phyloP scores from a whole-genome alignment of 495 filamentous ascomycete genomes.

The Astrothelium subdiscretum region DNA sequence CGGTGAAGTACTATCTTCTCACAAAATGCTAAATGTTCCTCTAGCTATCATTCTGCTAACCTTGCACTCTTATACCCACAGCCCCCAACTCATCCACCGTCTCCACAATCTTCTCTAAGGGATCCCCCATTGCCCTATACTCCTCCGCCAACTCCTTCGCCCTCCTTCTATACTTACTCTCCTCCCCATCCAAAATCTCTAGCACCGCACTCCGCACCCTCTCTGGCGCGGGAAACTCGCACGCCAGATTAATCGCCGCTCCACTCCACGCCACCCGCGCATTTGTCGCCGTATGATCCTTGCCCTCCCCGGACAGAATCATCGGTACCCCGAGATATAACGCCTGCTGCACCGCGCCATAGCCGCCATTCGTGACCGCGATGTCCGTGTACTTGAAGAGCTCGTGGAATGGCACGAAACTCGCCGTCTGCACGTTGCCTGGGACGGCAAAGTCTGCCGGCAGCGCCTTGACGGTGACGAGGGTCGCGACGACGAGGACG shows the following conservation, averaged over 20 bases:
- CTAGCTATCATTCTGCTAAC: neutral
- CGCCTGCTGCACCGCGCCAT: constrained; percentile 3
- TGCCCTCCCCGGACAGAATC: neutral
- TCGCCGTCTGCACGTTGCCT: neutral
- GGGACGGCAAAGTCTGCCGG: constrained; percentile 2
- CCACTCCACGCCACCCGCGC: neutral
- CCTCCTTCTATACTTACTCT: neutral
- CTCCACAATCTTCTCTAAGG: neutral
- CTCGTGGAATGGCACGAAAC: constrained; percentile 4
- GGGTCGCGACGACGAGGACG: neutral
- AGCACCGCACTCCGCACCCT: neutral
- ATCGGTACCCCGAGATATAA: neutral
- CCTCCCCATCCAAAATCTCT: neutral
- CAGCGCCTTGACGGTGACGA: neutral
- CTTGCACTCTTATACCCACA: neutral
- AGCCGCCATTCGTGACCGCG: constrained; percentile 4
- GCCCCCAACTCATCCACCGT: neutral
- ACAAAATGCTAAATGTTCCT: neutral
- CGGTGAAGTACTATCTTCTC: neutral
- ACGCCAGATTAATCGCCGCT: constrained; percentile 1
- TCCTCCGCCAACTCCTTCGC: neutral
- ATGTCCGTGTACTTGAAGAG: constrained; percentile 5
- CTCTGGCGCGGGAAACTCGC: neutral
- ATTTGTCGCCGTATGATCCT: constrained; percentile 2
- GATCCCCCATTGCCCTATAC: constrained; percentile 1